Percentiles rank a stretch among this genome's conserved stretches.
Evolutionary conservation across 805 yeast genomes (phyloP).

Genomic region (baker's yeast (Saccharomyces cerevisiae)): DNA sequence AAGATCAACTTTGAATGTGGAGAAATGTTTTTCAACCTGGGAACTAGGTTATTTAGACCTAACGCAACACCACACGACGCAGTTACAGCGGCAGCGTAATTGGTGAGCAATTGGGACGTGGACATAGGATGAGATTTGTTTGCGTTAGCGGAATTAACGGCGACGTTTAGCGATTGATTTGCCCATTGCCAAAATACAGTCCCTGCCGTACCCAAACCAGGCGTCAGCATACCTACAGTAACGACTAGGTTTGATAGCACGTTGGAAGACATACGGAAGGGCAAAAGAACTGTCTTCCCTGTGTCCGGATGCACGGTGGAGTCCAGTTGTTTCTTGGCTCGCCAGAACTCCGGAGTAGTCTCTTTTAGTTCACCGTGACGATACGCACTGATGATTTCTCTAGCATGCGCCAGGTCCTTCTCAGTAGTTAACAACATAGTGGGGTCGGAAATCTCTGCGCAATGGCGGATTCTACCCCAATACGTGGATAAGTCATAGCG

Average conservation of each 20-base stretch:
- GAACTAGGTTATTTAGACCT: constrained; percentile 88
- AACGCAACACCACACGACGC: constrained; percentile 95
- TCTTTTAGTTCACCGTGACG: constrained; percentile 55
- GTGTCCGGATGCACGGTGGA: constrained; percentile 95
- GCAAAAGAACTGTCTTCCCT: constrained; percentile 84
- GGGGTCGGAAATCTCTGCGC: constrained; percentile 90
- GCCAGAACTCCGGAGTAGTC: constrained; percentile 82
- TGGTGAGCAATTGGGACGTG: constrained; percentile 64
- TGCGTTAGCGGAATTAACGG: constrained; percentile 92
- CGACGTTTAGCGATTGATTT: constrained; percentile 93
- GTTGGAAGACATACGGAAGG: constrained; percentile 95
- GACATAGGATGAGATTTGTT: constrained; percentile 90
- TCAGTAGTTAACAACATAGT: constrained; percentile 71
- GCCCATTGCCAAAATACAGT: constrained; percentile 97
- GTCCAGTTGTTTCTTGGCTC: constrained; percentile 77
- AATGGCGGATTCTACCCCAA: constrained; percentile 91
- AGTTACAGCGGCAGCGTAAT: constrained; percentile 80
- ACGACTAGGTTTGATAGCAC: constrained; percentile 90
- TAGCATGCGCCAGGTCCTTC: constrained; percentile 55
- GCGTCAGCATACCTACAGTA: constrained; percentile 96
- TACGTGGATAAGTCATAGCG: constrained; percentile 73
- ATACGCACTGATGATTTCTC: constrained; percentile 57
- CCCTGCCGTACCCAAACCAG: constrained; percentile 81
- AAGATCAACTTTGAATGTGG: constrained; percentile 63
- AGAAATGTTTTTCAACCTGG: constrained; percentile 62